Percentiles rank a stretch among this genome's conserved stretches.
These are phyloP conservation scores for Saccharomycopsis hybrid DNA, from an alignment of 1,139 yeast genomes.

Conservation along the genomic window DNA sequence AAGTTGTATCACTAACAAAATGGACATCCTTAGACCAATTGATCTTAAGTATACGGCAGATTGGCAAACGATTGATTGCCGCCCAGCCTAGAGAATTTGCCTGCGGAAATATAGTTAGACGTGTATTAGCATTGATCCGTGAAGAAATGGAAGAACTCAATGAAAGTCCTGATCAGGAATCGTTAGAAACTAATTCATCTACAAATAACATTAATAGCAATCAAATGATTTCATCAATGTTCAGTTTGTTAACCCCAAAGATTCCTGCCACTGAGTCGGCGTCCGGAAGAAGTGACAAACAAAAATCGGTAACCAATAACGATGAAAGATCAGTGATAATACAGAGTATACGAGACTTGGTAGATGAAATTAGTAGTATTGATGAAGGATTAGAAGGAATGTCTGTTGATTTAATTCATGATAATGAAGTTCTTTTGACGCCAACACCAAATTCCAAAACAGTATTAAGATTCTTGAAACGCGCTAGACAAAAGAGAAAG, in stretches of 20 bases:
- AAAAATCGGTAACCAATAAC: conserved; percentile 31
- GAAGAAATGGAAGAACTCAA: conserved; percentile 59
- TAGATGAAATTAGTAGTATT: conserved; percentile 85
- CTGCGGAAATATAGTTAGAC: conserved; percentile 84
- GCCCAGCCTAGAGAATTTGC: conserved; percentile 79
- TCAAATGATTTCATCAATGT: conserved; percentile 73
- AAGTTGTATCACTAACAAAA: conserved; percentile 84
- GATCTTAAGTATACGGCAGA: conserved; percentile 58
- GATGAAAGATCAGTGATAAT: conserved; percentile 85
- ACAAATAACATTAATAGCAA: conserved; percentile 32
- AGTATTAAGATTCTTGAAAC: conserved; percentile 75
- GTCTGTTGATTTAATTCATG: conserved; percentile 92
- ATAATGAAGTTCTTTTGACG: conserved; percentile 82
- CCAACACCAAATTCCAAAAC: conserved; percentile 94
- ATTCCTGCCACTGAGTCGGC: conserved; percentile 23
- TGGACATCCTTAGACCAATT: conserved; percentile 78
- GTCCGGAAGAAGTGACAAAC: conserved; percentile 22
- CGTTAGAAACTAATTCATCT: conserved; percentile 25
- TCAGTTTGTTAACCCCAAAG: conserved; percentile 66
- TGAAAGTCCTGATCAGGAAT: conserved; percentile 7
- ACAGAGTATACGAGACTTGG: conserved; percentile 88
- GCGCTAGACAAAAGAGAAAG: conserved; percentile 83
- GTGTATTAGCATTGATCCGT: conserved; percentile 81
- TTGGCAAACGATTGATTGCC: conserved; percentile 51
- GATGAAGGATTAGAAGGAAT: conserved; percentile 88